These are phyloP conservation scores for Pseudogymnoascus sp. DNA, from an alignment of 2,329 filamentous ascomycete genomes.

Conservation along the genomic window DNA sequence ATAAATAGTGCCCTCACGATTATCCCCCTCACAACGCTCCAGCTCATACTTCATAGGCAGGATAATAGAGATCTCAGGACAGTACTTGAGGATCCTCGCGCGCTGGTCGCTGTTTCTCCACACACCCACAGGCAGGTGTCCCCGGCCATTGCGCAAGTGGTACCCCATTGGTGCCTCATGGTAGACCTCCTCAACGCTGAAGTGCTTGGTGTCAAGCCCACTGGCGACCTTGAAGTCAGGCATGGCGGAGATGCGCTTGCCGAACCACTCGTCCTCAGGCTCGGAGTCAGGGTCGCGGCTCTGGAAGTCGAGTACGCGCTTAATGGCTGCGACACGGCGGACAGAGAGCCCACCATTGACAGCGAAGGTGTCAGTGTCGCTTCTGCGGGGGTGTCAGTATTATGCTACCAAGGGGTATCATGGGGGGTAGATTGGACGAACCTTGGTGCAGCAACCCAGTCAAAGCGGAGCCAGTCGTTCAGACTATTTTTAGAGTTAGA, in stretches of 20 bases:
- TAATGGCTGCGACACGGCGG: conserved; percentile 45
- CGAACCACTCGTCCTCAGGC: conserved; percentile 51
- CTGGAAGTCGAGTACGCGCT: conserved; percentile 42
- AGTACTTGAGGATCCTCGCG: conserved; percentile 46
- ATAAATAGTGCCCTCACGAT: conserved; percentile 20
- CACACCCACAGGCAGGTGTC: conserved; percentile 35
- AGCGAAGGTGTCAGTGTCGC: conserved; percentile 36
- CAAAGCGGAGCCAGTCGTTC: conserved; percentile 47
- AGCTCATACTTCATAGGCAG: conserved; percentile 50
- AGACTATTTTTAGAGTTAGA: conserved; percentile 44
- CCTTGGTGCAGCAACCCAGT: conserved; percentile 48
- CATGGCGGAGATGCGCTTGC: conserved; percentile 39
- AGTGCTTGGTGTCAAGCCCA: conserved; percentile 32
- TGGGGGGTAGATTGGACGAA: conserved; percentile 22
- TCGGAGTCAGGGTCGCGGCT: conserved; percentile 42
- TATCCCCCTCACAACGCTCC: conserved; percentile 35
- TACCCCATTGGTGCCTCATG: conserved; percentile 47
- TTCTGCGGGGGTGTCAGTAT: conserved; percentile 24
- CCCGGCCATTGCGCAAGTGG: conserved; percentile 41
- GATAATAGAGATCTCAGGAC: conserved; percentile 48
- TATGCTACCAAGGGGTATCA: not conserved
- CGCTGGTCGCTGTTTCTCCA: conserved; percentile 40
- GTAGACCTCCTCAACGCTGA: conserved; percentile 46
- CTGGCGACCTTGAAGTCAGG: conserved; percentile 42
- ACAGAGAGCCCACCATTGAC: conserved; percentile 50